Evolutionary conservation across 1,284 basidiomycete species (phyloP), one percentile per base, ranked within the genome.

Genomic region (Ustilago nuda): DNA sequence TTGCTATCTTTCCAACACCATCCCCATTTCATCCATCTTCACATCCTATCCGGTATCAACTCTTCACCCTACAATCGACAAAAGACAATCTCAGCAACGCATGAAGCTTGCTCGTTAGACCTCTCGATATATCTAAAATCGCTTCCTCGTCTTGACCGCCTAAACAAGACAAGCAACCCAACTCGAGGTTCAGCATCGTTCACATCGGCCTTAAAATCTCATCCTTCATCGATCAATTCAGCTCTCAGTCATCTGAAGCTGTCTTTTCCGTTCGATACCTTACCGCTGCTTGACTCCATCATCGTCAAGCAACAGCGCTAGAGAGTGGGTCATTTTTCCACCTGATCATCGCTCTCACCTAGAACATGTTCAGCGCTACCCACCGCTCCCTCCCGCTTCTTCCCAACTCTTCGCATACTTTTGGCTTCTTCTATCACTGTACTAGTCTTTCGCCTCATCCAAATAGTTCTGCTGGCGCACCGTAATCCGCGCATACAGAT

Each of bases 391-490:
- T 78, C 32, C 76, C 72, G 48, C 76, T 75, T 52, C 66, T 76
- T 33, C 67, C 74, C 41, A 78, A 75, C 69, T 72, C 76, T 63
- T 75, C 72, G 32, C 74, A 72, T 71, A 78, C 68, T n/a, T 55
- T 72, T 37, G 74, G 76, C 17, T 72, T 72, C 66, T 78, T 78
- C 63, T 75, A 78, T 54, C 67, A 72, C 60, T 61, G 67, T 76
- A 76, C 67, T n/a, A 70, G 57, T 56, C 61, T 53, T 35, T 56
- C 60, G 35, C 61, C 56, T 37, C 48, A 52, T 45, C 50, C 12
- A 48, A 37, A 30, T 56, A 62, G 56, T 59, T 37, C 64, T n/a
- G 46, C 37, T 46, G 54, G 62, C 61, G 69, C 69, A 60, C 69
- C 64, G 51, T 72, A 66, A 39, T 27, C 43, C 46, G 60, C 64